Evolutionary conservation across 495 filamentous ascomycete genomes (phyloP).

Genomic region (Antarctomyces pellizariae): DNA sequence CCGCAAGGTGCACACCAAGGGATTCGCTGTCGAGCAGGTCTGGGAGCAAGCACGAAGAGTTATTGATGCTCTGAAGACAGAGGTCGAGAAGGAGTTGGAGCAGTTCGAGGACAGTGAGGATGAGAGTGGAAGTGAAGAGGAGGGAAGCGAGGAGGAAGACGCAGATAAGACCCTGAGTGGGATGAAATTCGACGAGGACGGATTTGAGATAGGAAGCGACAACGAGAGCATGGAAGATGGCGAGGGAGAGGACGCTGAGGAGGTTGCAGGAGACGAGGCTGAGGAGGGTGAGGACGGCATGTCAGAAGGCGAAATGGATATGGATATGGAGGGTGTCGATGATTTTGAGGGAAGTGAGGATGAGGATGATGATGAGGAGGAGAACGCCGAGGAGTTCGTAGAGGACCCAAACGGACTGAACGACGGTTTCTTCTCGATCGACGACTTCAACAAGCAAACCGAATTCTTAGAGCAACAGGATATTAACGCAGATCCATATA

Average conservation of each 20-base stretch:
- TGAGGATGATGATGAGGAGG: constrained; percentile 15
- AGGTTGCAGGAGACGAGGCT: constrained; percentile 19
- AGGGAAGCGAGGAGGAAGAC: constrained; percentile 16
- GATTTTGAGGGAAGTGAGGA: constrained; percentile 14
- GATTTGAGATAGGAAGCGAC: constrained; percentile 21
- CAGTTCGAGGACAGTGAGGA: constrained; percentile 15
- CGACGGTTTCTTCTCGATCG: constrained; percentile 95
- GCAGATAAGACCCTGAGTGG: constrained; percentile 4
- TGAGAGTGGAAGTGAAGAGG: constrained; percentile 25
- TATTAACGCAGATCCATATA: constrained; percentile 33
- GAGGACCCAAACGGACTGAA: constrained; percentile 42
- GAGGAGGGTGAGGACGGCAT: constrained; percentile 21
- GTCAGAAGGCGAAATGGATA: constrained; percentile 15
- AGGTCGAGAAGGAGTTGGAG: constrained; percentile 25
- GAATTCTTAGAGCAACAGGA: constrained; percentile 74
- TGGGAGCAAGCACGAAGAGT: constrained; percentile 86
- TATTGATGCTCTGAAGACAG: constrained; percentile 29
- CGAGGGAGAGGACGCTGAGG: constrained; percentile 14
- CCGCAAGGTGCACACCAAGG: constrained; percentile 60
- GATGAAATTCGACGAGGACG: constrained; percentile 21
- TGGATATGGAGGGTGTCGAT: constrained; percentile 15
- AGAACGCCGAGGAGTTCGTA: constrained; percentile 12
- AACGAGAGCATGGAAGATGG: constrained; percentile 12
- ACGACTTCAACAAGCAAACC: constrained; percentile 87
- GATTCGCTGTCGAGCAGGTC: constrained; percentile 71